Evolutionary conservation across 371 early-diverging fungal species (phyloP), one percentile per base, ranked within the genome.

Genomic region (Actinomortierella wolfii): DNA sequence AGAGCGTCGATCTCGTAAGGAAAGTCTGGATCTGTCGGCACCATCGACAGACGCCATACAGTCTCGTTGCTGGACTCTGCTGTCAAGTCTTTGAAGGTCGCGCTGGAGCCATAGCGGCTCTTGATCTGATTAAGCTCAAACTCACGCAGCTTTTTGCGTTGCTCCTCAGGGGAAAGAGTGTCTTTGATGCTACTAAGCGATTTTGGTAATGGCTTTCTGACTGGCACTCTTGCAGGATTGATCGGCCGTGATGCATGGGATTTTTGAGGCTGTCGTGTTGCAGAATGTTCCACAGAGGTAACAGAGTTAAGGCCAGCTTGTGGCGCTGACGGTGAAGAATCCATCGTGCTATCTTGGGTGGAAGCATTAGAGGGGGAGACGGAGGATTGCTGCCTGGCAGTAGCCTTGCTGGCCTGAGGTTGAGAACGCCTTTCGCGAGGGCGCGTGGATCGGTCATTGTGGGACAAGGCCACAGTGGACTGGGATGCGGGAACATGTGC

Each of bases 21-120:
- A 60, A 91, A 91, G 59, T 91, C 91, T 25, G 91, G 91, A 66
- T 91, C 91, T 6, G 83, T 80, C 0, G 89, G 89, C 13, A 68
- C 60, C 29, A 91, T 66, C 20, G 79, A 78, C 14, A 87, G 61
- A 56, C 79, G 59, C 15, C 80, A 75, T 2, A 66, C 43, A 0
- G 77, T 76, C 29, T 66, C 67, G 11, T 67, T 42, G 0, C 69
- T 57, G 7, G 51, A 54, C 2, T 9, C 24, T 18, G 6, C 24
- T 0, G 41, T 3, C 2, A 24, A 44, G 15, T 29, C 15, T 8
- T 9, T n/a, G 5, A 34, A n/a, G 0, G 3, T 0, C 9, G 57
- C 61, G 39, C 65, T 28, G 0, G 64, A 59, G 5, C 40, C 61
- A 49, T 61, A 75, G 7, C 75, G 64, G 18, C 59, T 60, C 17